phyloP scores from a whole-genome alignment of 768 basidiomycete genomes.

The Gymnopilus junonius region DNA sequence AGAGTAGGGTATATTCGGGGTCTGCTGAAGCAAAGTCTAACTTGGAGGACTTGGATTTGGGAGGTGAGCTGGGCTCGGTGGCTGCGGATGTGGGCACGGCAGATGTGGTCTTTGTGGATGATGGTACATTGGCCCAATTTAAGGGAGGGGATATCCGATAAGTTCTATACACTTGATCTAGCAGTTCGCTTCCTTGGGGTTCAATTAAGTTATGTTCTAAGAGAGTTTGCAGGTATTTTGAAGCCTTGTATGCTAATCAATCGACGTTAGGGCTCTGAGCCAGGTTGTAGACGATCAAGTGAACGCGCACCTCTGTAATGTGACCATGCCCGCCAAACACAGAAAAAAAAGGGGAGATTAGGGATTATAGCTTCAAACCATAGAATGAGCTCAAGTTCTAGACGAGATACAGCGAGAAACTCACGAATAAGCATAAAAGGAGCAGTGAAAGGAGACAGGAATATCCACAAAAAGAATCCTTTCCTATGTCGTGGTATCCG shows the following conservation, averaged over 20 bases:
- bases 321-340: conserved; percentile 83
- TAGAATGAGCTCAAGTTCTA: not conserved
- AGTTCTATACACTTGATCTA: conserved; percentile 60
- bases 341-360: conserved; percentile 87
- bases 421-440: conserved; percentile 79
- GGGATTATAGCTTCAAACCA: conserved; percentile 67
- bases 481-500: conserved; percentile 67
- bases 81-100: not conserved
- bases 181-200: conserved; percentile 53
- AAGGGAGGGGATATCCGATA: conserved; percentile 13
- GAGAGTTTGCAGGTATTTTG: conserved; percentile 67
- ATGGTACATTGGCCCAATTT: not conserved
- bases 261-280: not conserved
- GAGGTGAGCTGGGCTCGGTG: not conserved
- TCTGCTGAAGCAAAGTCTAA: not conserved
- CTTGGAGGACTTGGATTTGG: not conserved
- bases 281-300: not conserved
- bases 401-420: conserved; percentile 30
- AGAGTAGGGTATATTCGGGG: conserved; percentile 20
- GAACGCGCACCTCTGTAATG: conserved; percentile 68
- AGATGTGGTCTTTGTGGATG: not conserved
- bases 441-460: conserved; percentile 70
- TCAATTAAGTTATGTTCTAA: conserved; percentile 58
- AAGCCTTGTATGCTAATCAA: conserved; percentile 65
- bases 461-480: conserved; percentile 70